Percentiles rank a stretch among this genome's conserved stretches.
Evolutionary conservation across 2,329 filamentous ascomycete genomes (phyloP).

Genomic region (Claviceps pazoutovae): DNA sequence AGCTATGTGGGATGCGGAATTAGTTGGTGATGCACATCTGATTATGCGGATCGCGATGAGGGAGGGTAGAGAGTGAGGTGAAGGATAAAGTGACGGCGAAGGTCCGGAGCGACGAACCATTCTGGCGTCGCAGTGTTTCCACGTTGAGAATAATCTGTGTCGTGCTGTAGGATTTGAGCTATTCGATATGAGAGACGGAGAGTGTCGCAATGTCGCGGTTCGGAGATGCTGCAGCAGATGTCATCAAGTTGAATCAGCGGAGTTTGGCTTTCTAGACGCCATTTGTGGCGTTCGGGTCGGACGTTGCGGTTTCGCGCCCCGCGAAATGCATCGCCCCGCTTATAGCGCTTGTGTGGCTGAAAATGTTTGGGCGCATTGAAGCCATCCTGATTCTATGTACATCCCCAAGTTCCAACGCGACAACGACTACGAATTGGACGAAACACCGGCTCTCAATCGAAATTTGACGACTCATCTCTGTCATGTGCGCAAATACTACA

Average conservation of each 20-base stretch:
- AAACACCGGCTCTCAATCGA: too few species aligned
- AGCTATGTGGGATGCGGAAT: slow-evolving; percentile 28
- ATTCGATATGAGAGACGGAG: background rate
- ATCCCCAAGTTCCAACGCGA: too few species aligned
- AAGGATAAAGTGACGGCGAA: background rate
- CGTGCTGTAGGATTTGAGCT: background rate
- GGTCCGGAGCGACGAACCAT: background rate
- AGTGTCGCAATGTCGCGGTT: background rate
- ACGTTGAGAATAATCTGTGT: background rate
- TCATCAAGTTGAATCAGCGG: too few species aligned
- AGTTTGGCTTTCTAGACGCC: too few species aligned
- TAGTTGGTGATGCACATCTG: background rate
- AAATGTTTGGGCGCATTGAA: background rate
- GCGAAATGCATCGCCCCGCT: slow-evolving; percentile 17
- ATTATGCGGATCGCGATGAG: background rate
- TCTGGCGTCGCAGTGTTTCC: background rate
- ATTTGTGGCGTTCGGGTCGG: too few species aligned
- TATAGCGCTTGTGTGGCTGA: background rate
- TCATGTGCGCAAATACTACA: background rate
- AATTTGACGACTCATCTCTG: too few species aligned
- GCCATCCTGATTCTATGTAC: too few species aligned
- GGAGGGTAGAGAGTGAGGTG: background rate
- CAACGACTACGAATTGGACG: too few species aligned
- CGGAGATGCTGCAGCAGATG: too few species aligned
- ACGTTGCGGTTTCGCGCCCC: slow-evolving; percentile 8